Evolutionary conservation across 768 basidiomycete species (phyloP).

Genomic region (Amanita molliuscula): DNA sequence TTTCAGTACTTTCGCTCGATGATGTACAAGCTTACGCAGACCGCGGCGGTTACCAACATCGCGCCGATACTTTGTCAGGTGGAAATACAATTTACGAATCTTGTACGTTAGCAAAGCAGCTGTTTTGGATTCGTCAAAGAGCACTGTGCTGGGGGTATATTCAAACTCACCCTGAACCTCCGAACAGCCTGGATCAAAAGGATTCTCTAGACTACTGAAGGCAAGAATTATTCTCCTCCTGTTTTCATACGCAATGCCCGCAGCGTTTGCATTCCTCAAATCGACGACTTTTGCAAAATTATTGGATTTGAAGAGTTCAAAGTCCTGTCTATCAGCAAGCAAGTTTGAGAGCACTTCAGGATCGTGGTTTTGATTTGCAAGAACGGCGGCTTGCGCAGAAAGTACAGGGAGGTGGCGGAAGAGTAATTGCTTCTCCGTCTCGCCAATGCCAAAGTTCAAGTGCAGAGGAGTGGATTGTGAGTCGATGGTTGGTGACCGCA

Average conservation of each 20-base stretch:
- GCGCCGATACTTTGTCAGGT: constrained; percentile 54
- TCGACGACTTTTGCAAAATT: constrained; percentile 65
- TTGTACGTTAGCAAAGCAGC: constrained; percentile 80
- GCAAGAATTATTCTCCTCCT: constrained; percentile 63
- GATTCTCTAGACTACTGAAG: constrained; percentile 64
- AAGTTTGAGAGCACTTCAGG: constrained; percentile 1
- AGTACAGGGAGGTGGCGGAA: constrained; percentile 59
- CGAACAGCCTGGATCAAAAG: constrained; percentile 69
- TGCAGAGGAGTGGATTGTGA: constrained; percentile 33
- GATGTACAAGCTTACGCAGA: constrained; percentile 70
- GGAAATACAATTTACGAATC: constrained; percentile 76
- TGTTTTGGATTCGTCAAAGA: constrained; percentile 18
- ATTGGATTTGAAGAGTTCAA: constrained; percentile 36
- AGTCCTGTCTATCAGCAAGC: constrained; percentile 16
- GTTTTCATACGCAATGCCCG: constrained; percentile 84
- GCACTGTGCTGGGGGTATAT: background rate
- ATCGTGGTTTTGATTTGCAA: constrained; percentile 1
- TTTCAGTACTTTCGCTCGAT: constrained; percentile 72
- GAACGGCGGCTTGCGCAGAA: constrained; percentile 22
- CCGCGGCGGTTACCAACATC: constrained; percentile 72
- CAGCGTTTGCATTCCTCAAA: constrained; percentile 79
- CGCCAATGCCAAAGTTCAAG: constrained; percentile 58
- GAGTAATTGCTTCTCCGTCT: constrained; percentile 46
- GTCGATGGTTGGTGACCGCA: constrained; percentile 19
- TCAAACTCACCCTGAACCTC: constrained; percentile 77